phyloP scores from a whole-genome alignment of 257 asterid species.

The Plantago ovata region DNA sequence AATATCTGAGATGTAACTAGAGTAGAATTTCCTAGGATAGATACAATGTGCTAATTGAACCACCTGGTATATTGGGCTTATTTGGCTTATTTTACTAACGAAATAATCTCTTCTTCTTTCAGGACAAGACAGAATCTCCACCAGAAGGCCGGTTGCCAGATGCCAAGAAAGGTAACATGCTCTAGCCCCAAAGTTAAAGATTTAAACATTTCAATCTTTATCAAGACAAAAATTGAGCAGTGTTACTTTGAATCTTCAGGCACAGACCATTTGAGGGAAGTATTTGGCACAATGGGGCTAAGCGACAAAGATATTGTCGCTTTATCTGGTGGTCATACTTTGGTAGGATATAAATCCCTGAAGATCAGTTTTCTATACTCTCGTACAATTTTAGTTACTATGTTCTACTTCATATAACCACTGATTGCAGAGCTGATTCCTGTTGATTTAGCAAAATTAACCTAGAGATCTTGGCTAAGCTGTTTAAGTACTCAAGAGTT shows the following conservation, averaged over 20 bases:
- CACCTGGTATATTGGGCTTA: not conserved
- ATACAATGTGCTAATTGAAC: not conserved
- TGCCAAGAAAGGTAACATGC: conserved; percentile 39
- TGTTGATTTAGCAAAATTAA: not conserved
- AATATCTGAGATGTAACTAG: not conserved
- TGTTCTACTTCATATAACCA: too few relatives aligned
- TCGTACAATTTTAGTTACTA: too few relatives aligned
- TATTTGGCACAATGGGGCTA: conserved; percentile 48
- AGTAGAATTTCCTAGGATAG: not conserved
- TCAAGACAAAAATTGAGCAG: not conserved
- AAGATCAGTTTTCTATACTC: not conserved
- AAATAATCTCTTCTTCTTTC: conserved; percentile 6
- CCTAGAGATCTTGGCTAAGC: not conserved
- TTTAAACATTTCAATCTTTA: not conserved
- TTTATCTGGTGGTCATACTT: conserved; percentile 52
- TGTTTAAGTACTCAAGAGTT: not conserved
- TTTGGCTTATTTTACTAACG: not conserved
- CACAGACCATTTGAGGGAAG: conserved; percentile 48
- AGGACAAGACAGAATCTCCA: conserved; percentile 54
- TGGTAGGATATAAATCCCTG: conserved; percentile 25
- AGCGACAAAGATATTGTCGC: conserved; percentile 50
- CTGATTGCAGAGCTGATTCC: too few relatives aligned
- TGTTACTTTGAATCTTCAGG: conserved; percentile 27
- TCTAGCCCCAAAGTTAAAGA: not conserved
- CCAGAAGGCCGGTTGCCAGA: conserved; percentile 55